Percentiles rank a stretch among this genome's conserved stretches.
Conservation (phyloP, 148 eudicot species). For the Camellia japonica region DNA sequence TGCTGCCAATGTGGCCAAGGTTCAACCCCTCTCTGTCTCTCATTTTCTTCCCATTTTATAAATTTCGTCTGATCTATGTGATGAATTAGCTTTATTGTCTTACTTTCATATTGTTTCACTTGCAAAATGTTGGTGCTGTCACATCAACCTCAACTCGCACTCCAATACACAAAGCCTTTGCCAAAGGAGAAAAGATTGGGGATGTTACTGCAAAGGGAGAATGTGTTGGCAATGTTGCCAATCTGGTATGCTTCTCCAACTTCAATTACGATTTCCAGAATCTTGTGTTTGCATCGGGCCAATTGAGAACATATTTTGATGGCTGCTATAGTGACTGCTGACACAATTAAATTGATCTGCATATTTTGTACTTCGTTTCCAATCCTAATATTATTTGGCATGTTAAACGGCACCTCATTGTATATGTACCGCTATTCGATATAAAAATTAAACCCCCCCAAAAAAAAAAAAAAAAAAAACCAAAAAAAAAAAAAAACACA, state of each 20-base stretch:
- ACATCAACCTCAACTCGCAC: constrained; percentile 8
- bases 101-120: background rate
- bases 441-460: no score
- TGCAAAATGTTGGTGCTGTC: constrained; percentile 5
- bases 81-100: background rate
- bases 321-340: background rate
- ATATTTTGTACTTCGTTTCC: background rate
- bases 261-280: background rate
- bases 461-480: no score
- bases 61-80: background rate
- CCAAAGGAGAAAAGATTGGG: constrained; percentile 80
- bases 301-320: background rate
- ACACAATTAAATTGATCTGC: no score
- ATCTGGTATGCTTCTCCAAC: constrained; percentile 50
- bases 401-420: background rate
- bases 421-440: no score
- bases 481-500: no score
- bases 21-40: constrained; percentile 15
- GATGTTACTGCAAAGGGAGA: constrained; percentile 92
- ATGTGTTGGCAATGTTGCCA: constrained; percentile 84
- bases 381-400: background rate
- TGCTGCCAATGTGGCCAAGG: constrained; percentile 96
- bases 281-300: background rate
- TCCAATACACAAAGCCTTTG: constrained; percentile 85
- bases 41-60: background rate